phyloP scores from a whole-genome alignment of 1,284 basidiomycete genomes.

The Cryptococcus depauperatus region DNA sequence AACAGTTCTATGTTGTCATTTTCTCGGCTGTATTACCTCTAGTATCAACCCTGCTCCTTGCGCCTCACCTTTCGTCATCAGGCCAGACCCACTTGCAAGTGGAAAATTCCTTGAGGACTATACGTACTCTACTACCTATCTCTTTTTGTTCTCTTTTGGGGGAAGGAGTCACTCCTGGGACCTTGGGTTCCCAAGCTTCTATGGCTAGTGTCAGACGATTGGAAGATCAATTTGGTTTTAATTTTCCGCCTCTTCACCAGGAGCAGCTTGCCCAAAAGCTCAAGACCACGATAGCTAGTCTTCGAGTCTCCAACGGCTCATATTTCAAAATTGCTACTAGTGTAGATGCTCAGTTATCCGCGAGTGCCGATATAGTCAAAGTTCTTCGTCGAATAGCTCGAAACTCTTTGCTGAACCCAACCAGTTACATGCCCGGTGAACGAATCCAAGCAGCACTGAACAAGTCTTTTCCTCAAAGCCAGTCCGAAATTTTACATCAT shows the following conservation, averaged over 20 bases:
- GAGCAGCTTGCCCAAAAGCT: conserved; percentile 21
- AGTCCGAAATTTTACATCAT: conserved; percentile 5
- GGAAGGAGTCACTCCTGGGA: conserved; percentile 1
- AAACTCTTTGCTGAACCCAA: conserved; percentile 35
- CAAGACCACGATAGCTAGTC: conserved; percentile 10
- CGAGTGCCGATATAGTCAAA: conserved; percentile 21
- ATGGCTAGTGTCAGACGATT: conserved; percentile 22
- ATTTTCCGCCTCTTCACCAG: conserved; percentile 7
- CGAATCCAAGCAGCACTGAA: conserved; percentile 34
- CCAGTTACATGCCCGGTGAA: conserved; percentile 37
- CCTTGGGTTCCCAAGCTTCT: conserved; percentile 10
- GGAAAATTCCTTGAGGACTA: conserved; percentile 15
- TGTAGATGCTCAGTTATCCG: conserved; percentile 11
- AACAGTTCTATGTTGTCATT: conserved; percentile 37
- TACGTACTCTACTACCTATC: conserved; percentile 25
- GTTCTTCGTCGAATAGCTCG: conserved; percentile 24
- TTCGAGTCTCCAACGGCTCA: conserved; percentile 14
- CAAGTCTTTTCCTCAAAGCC: conserved; percentile 12
- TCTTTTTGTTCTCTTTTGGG: conserved; percentile 27
- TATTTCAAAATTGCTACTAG: conserved; percentile 22
- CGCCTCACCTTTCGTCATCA: conserved; percentile 23
- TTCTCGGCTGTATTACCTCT: conserved; percentile 38
- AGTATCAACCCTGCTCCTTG: conserved; percentile 22
- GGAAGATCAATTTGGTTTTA: conserved; percentile 7
- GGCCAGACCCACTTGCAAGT: conserved; percentile 22